Percentiles rank a stretch among this genome's conserved stretches.
These are phyloP conservation scores for Podospora didyma DNA, from an alignment of 495 filamentous ascomycete species.

Conservation along the genomic window DNA sequence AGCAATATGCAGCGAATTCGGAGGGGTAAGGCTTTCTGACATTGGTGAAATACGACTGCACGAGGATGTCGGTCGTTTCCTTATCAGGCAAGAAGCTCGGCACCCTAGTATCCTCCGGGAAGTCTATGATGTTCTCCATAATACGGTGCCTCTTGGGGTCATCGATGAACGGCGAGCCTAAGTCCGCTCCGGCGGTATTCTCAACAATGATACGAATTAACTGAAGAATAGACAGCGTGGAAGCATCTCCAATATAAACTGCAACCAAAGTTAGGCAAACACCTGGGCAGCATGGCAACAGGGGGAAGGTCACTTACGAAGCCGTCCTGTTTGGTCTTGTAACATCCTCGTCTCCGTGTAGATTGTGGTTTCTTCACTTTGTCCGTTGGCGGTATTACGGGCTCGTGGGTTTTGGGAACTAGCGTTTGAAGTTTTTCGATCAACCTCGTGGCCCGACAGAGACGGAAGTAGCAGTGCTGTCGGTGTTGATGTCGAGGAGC, in stretches of 20 bases:
- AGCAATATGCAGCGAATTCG: constrained; percentile 4
- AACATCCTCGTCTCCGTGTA: constrained; percentile 57
- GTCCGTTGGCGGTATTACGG: constrained; percentile 40
- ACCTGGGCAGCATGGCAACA: neutral
- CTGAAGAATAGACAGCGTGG: constrained; percentile 67
- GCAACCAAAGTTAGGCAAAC: constrained; percentile 1
- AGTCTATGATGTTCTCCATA: constrained; percentile 54
- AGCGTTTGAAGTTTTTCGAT: constrained; percentile 16
- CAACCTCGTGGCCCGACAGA: constrained; percentile 14
- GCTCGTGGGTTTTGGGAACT: constrained; percentile 53
- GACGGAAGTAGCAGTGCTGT: constrained; percentile 8
- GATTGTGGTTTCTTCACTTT: constrained; percentile 55
- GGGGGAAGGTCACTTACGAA: constrained; percentile 41
- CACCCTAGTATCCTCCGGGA: constrained; percentile 40
- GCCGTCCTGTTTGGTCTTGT: constrained; percentile 52
- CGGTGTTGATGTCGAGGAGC: constrained; percentile 16
- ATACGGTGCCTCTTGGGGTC: constrained; percentile 68
- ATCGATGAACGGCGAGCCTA: constrained; percentile 58
- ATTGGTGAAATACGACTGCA: constrained; percentile 58
- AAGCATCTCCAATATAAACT: constrained; percentile 72
- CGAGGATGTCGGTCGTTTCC: constrained; percentile 49
- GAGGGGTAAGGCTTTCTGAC: constrained; percentile 34
- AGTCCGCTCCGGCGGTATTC: constrained; percentile 52
- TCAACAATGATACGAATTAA: constrained; percentile 70
- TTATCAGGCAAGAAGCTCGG: constrained; percentile 52